Evolutionary conservation across 768 basidiomycete species (phyloP).

Genomic region (Tremella yokohamensis): DNA sequence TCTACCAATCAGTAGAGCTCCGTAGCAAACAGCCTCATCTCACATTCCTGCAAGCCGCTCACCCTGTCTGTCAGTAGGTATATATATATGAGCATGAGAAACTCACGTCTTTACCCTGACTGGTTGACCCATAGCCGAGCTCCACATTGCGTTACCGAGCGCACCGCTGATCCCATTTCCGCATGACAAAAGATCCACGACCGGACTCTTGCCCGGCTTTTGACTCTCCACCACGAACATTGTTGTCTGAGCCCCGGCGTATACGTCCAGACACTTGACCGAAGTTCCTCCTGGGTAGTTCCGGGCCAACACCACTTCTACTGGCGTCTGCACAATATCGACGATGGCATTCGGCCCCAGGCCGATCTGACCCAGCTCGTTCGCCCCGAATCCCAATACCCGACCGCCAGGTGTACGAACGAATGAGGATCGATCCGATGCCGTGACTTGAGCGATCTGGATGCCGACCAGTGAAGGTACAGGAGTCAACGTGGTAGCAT

Average conservation of each 20-base stretch:
- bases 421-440: conserved; percentile 71
- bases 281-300: conserved; percentile 56
- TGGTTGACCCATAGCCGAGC: conserved; percentile 67
- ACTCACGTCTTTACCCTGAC: conserved; percentile 63
- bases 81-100: neutral
- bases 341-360: conserved; percentile 63
- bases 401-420: conserved; percentile 65
- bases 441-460: conserved; percentile 64
- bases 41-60: conserved; percentile 82
- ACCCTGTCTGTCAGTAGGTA: conserved; percentile 49
- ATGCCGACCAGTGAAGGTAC: conserved; percentile 69
- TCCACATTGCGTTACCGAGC: conserved; percentile 57
- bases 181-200: conserved; percentile 65
- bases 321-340: conserved; percentile 72
- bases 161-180: conserved; percentile 78
- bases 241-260: conserved; percentile 61
- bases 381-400: conserved; percentile 85
- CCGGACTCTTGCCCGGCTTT: conserved; percentile 44
- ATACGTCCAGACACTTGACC: conserved; percentile 64
- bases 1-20: conserved; percentile 54
- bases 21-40: conserved; percentile 43
- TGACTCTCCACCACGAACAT: conserved; percentile 69
- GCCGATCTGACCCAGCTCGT: conserved; percentile 83
- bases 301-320: conserved; percentile 73
- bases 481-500: conserved; percentile 69